A percentile compares a stretch with the other conserved stretches of the same genome.
These are phyloP conservation scores for Daldinia sp. DNA, from an alignment of 2,329 filamentous ascomycete genomes.

Conservation along the genomic window DNA sequence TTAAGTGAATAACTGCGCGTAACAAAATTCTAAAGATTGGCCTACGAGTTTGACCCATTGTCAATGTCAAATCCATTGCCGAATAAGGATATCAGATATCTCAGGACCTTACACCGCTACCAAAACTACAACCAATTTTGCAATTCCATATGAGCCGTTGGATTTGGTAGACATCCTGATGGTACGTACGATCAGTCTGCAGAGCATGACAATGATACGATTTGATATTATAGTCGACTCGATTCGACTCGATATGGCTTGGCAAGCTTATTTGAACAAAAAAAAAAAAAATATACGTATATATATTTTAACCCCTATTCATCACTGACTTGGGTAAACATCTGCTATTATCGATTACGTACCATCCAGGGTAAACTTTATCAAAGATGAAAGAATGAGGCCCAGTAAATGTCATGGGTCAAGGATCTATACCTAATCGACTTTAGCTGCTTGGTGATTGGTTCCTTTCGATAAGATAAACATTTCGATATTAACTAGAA, in stretches of 20 bases:
- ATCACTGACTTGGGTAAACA: not conserved
- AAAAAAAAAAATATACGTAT: too few species aligned
- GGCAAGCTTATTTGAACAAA: slow-evolving; percentile 20
- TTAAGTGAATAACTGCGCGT: slow-evolving; percentile 4
- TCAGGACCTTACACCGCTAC: slow-evolving; percentile 30
- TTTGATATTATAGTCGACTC: slow-evolving; percentile 35
- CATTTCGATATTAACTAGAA: not conserved
- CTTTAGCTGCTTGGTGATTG: not conserved
- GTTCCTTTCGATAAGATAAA: not conserved
- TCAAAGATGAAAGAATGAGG: not conserved
- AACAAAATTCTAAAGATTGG: slow-evolving; percentile 12
- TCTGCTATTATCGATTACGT: too few species aligned
- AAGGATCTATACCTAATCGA: not conserved
- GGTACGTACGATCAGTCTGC: slow-evolving; percentile 26
- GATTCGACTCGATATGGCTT: slow-evolving; percentile 25
- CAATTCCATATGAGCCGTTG: slow-evolving; percentile 25
- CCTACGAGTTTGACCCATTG: slow-evolving; percentile 15
- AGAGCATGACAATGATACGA: slow-evolving; percentile 42
- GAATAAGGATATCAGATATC: slow-evolving; percentile 24
- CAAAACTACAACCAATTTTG: slow-evolving; percentile 11
- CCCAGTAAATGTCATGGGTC: too few species aligned
- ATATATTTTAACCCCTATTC: slow-evolving; percentile 3
- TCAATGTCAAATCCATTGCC: slow-evolving; percentile 1
- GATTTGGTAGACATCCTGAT: slow-evolving; percentile 9
- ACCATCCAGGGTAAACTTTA: too few species aligned